These are phyloP conservation scores for Calycina herbarum DNA, from an alignment of 2,329 filamentous ascomycete species.

Conservation along the genomic window DNA sequence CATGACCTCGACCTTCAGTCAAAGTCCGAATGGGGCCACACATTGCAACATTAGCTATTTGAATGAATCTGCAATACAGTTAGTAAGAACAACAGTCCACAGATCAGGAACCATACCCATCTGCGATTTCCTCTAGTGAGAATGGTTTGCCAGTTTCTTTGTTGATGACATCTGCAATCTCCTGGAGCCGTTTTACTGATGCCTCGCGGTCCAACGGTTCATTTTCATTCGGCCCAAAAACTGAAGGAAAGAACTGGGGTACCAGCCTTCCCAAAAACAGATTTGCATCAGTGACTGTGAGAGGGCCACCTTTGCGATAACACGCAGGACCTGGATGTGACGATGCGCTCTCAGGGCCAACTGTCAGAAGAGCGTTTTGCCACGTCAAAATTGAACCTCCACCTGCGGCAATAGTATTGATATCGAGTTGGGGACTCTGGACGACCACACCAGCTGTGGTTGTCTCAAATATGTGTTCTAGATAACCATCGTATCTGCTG, in stretches of 20 bases:
- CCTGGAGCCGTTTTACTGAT: constrained; percentile 72
- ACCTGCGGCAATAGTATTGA: constrained; percentile 80
- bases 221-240: constrained; percentile 87
- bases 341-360: constrained; percentile 85
- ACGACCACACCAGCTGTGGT: constrained; percentile 91
- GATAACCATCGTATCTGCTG: constrained; percentile 74
- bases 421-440: constrained; percentile 87
- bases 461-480: constrained; percentile 93
- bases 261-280: constrained; percentile 79
- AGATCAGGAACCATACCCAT: background rate
- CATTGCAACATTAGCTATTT: constrained; percentile 89
- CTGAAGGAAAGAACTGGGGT: constrained; percentile 91
- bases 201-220: constrained; percentile 74
- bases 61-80: constrained; percentile 64
- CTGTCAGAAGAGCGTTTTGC: constrained; percentile 84
- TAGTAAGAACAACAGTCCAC: background rate
- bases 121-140: constrained; percentile 55
- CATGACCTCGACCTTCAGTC: constrained; percentile 86
- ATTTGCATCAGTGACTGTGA: constrained; percentile 93
- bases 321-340: constrained; percentile 89
- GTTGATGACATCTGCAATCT: constrained; percentile 76
- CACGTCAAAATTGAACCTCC: constrained; percentile 85
- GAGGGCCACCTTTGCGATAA: constrained; percentile 83
- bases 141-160: constrained; percentile 64
- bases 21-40: constrained; percentile 83